phyloP scores from a whole-genome alignment of 345 rosid species.

The Aegle marmelos region DNA sequence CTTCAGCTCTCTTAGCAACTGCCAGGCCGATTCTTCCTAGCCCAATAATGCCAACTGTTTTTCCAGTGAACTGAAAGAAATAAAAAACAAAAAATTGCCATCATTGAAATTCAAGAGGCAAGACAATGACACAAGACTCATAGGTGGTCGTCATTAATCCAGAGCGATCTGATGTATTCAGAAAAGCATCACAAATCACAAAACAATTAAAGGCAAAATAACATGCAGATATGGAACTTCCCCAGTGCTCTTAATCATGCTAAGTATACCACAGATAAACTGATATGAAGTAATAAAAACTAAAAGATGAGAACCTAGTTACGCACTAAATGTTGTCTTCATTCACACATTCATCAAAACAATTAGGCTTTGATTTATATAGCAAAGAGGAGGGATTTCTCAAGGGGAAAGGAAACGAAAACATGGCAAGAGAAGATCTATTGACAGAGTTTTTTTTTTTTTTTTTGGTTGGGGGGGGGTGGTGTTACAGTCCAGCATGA shows the following conservation, averaged over 20 bases:
- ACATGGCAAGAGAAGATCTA: background rate
- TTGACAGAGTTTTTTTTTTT: no score
- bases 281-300: background rate
- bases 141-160: background rate
- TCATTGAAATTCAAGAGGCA: background rate
- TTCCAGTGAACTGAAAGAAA: conserved; percentile 56
- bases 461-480: no score
- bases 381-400: background rate
- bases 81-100: background rate
- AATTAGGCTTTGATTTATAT: background rate
- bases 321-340: background rate
- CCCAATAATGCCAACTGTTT: conserved; percentile 66
- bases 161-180: background rate
- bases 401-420: background rate
- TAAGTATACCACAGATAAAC: background rate
- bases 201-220: background rate
- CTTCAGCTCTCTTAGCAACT: conserved; percentile 69
- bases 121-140: background rate
- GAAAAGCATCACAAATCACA: background rate
- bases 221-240: background rate
- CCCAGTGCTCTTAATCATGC: background rate
- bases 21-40: conserved; percentile 75
- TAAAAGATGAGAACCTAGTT: background rate
- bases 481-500: background rate
- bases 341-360: background rate